Conservation (phyloP, 192 early-diverging fungal species). For the Umbelopsis sp. region DNA sequence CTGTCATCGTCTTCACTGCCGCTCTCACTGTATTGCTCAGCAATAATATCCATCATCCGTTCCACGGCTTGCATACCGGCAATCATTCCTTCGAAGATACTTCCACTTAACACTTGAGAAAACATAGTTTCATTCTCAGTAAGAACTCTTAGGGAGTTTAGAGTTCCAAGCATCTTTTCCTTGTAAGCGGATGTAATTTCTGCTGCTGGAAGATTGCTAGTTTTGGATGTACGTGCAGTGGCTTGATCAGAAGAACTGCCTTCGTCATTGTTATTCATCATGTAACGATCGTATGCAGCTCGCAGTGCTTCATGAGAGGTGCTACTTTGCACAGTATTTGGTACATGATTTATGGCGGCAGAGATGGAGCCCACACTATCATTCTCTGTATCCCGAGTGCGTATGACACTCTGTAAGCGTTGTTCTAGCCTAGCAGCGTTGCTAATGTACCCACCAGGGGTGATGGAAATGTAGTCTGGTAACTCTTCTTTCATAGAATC, state of each 20-base stretch:
- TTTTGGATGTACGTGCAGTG: not conserved
- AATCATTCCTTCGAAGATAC: slow-evolving; percentile 14
- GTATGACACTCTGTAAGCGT: not conserved
- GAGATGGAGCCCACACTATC: not conserved
- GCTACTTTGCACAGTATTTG: not conserved
- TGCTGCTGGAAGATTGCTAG: not conserved
- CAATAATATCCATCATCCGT: slow-evolving; percentile 19
- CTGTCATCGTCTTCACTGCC: not conserved
- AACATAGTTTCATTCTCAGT: slow-evolving; percentile 12
- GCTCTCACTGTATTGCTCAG: slow-evolving; percentile 6
- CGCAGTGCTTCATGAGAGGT: not conserved
- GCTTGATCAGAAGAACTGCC: not conserved
- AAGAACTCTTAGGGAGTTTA: not conserved
- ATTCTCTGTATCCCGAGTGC: not conserved
- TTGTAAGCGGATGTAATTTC: slow-evolving; percentile 9
- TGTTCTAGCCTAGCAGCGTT: slow-evolving; percentile 22
- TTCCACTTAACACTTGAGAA: slow-evolving; percentile 5
- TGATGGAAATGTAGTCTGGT: slow-evolving; percentile 26
- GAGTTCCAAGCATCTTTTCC: slow-evolving; percentile 4
- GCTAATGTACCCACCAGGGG: slow-evolving; percentile 14
- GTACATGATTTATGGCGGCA: not conserved
- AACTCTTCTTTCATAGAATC: not conserved
- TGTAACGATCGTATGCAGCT: slow-evolving; percentile 3
- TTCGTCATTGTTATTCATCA: not conserved
- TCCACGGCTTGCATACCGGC: slow-evolving; percentile 11